These are phyloP conservation scores for Trichosanthes cucumerina DNA, from an alignment of 306 rosid genomes.

Conservation along the genomic window DNA sequence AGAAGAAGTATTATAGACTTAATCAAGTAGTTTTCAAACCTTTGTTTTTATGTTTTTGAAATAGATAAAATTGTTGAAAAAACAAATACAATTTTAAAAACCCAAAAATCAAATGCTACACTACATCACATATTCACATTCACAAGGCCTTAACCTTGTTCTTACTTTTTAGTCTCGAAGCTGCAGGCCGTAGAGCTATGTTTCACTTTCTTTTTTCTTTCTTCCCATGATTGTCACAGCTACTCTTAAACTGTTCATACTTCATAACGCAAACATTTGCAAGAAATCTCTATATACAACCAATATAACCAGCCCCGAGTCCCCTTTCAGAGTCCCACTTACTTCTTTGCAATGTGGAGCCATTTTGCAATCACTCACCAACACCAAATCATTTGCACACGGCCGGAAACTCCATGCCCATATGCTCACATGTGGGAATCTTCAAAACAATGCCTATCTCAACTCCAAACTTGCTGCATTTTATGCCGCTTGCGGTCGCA, in stretches of 20 bases:
- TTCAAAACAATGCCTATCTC: conserved; percentile 31
- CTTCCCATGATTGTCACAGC: conserved; percentile 23
- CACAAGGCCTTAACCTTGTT: no score
- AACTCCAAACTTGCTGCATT: conserved; percentile 44
- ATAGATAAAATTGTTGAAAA: no score
- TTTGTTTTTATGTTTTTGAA: no score
- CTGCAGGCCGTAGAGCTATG: background rate
- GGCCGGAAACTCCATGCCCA: conserved; percentile 40
- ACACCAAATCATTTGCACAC: conserved; percentile 24
- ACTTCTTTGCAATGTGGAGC: conserved; percentile 45
- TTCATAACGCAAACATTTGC: background rate
- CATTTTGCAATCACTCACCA: conserved; percentile 36
- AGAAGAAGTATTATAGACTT: no score
- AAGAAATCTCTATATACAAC: conserved; percentile 9
- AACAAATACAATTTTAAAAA: no score
- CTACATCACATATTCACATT: no score
- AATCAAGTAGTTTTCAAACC: no score
- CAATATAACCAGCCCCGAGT: background rate
- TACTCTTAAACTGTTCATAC: conserved; percentile 13
- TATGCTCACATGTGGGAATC: conserved; percentile 29
- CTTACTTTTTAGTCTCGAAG: no score
- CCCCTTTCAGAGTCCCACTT: conserved; percentile 12
- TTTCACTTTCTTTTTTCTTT: background rate
- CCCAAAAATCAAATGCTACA: no score
- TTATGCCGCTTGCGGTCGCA: conserved; percentile 33